Evolutionary conservation across 768 basidiomycete genomes (phyloP).

Genomic region (Trametes coccinea): DNA sequence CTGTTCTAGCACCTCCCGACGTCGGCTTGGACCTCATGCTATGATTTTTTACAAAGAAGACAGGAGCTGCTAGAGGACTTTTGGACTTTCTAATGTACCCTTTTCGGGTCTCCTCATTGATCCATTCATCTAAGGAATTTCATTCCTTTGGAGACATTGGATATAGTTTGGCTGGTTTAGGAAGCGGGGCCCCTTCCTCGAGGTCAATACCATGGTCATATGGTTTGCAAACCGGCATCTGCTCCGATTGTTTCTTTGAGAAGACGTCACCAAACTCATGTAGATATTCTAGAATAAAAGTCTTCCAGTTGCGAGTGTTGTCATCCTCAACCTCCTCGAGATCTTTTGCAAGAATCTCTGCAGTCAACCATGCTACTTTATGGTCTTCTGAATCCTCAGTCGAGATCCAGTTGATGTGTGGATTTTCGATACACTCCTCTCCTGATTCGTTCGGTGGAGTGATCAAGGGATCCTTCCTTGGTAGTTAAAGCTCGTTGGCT

Average conservation of each 20-base stretch:
- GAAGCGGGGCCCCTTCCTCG: background rate
- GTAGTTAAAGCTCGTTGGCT: background rate
- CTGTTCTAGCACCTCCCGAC: conserved; percentile 17
- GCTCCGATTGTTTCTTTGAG: too few species aligned
- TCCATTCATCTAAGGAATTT: conserved; percentile 16
- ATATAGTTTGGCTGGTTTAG: too few species aligned
- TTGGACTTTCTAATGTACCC: conserved; percentile 23
- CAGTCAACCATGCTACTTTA: too few species aligned
- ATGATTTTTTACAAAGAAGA: conserved; percentile 32
- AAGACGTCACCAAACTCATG: too few species aligned
- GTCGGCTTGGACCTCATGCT: background rate
- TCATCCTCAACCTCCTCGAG: too few species aligned
- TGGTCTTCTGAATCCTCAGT: too few species aligned
- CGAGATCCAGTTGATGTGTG: too few species aligned
- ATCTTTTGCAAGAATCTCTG: too few species aligned
- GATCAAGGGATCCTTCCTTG: background rate
- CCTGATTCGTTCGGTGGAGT: background rate
- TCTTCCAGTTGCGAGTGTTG: too few species aligned
- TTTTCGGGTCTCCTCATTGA: conserved; percentile 21
- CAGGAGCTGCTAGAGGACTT: conserved; percentile 24
- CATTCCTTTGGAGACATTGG: conserved; percentile 2
- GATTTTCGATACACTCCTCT: background rate
- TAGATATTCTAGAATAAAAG: too few species aligned
- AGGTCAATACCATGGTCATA: background rate
- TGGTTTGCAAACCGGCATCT: background rate